Evolutionary conservation across 352 stramenopile genomes (phyloP).

Genomic region (Saprolegnia parasitica): DNA sequence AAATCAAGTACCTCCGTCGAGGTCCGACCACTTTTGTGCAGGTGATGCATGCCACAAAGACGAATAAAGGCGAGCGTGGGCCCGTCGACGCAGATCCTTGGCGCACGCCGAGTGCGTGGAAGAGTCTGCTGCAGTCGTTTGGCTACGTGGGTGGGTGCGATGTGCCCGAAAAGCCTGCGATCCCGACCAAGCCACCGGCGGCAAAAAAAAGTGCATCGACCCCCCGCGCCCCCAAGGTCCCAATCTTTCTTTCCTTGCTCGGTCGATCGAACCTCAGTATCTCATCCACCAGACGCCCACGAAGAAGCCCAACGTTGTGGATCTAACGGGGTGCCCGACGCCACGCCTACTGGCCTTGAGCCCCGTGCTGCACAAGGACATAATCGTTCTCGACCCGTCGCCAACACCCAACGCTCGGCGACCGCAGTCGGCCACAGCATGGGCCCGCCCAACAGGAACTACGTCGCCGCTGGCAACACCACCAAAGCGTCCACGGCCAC

Average conservation of each 20-base stretch:
- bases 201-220: not conserved
- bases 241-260: not conserved
- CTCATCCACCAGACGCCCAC: not conserved
- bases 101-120: not conserved
- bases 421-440: conserved; percentile 4
- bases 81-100: not conserved
- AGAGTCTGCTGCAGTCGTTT: not conserved
- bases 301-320: not conserved
- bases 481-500: not conserved
- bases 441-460: not conserved
- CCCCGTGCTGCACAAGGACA: conserved; percentile 3
- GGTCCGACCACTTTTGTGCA: too few species aligned
- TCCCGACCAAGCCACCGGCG: not conserved
- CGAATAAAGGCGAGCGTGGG: too few species aligned
- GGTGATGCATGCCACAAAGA: too few species aligned
- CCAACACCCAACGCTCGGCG: not conserved
- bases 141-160: not conserved
- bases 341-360: not conserved
- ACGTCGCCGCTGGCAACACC: not conserved
- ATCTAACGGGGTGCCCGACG: not conserved
- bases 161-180: not conserved
- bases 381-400: not conserved
- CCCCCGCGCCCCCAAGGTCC: not conserved
- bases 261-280: too few species aligned
- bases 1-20: not conserved